phyloP scores from a whole-genome alignment of 1,284 basidiomycete genomes.

The Tylopilus sp. region DNA sequence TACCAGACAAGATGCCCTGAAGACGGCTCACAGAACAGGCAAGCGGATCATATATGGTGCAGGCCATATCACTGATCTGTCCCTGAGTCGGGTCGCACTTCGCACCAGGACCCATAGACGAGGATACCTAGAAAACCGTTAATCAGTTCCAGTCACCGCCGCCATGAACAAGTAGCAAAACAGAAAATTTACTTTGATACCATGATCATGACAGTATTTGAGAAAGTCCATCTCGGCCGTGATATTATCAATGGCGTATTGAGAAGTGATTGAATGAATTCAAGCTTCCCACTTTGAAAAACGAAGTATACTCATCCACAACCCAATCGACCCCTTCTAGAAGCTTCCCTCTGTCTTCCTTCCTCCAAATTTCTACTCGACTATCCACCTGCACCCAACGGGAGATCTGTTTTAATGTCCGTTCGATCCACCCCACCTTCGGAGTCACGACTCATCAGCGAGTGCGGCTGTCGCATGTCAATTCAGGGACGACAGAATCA shows the following conservation, averaged over 20 bases:
- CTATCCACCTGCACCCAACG: conserved; percentile 84
- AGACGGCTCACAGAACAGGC: conserved; percentile 89
- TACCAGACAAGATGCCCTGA: conserved; percentile 77
- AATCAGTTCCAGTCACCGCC: conserved; percentile 9
- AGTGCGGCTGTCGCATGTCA: conserved; percentile 94
- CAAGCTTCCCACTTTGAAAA: conserved; percentile 22
- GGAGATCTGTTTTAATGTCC: conserved; percentile 78
- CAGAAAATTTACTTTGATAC: conserved; percentile 70
- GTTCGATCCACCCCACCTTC: conserved; percentile 89
- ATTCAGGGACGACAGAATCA: conserved; percentile 93
- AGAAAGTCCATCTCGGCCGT: conserved; percentile 93
- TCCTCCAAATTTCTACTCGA: conserved; percentile 86
- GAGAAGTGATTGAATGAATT: conserved; percentile 20
- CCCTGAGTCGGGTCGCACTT: conserved; percentile 96
- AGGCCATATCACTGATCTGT: conserved; percentile 95
- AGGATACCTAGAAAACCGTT: conserved; percentile 75
- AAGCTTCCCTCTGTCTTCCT: conserved; percentile 77
- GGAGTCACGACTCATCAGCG: conserved; percentile 93
- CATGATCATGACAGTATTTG: conserved; percentile 81
- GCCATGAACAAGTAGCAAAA: conserved; percentile 2
- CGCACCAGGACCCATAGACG: conserved; percentile 98
- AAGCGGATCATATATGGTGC: conserved; percentile 95
- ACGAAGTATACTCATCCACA: conserved; percentile 64
- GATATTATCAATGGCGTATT: conserved; percentile 97
- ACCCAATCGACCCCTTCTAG: conserved; percentile 92